Evolutionary conservation across 352 stramenopile species (phyloP), one percentile per base, ranked within the genome.

Genomic region (Peronosclerospora sorghi): DNA sequence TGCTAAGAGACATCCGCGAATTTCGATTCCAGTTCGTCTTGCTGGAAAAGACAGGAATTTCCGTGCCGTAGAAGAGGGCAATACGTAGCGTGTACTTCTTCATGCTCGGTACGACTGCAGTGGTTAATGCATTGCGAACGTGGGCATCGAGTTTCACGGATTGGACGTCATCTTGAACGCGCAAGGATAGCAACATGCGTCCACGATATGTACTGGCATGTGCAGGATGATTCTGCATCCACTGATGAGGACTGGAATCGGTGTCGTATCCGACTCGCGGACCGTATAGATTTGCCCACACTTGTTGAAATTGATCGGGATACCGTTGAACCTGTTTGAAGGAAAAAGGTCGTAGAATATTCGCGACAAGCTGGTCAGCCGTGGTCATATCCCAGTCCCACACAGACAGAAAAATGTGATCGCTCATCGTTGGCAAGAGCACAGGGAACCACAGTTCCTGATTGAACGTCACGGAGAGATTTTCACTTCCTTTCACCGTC

Each of bases 361-460:
- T 89, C 12, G 70, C 71, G 4, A 94, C 75, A 19, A 90, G 61
- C 21, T 64, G 45, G 35, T 94, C 65, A 10, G 90, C 65, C 12
- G 54, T 60, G 12, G 65, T 76, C 43, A 82, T 47, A n/a, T 82
- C 63, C 48, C 63, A 83, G 58, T 95, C 84, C 73, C 74, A 94
- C 14, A 95, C 42, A 6, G 73, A 89, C n/a, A 95, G 48, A 26
- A 73, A 77, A 15, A 95, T 79, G 28, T 72, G 73, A 50, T 89
- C 79, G 43, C 67, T 83, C 69, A 94, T 89, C 13, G 59, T 83
- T 23, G 80, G 83, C 18, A 91, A 48, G 2, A 87, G 46, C 1
- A 94, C 66, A 8, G 80, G 82, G 51, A 95, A 83, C 84, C 82
- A 94, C 29, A 95, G 59, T 48, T 94, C 82, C 35, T 93, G 61